Base-by-base conservation (phyloP, 352 stramenopile species). In the Peronospora destructor region DNA sequence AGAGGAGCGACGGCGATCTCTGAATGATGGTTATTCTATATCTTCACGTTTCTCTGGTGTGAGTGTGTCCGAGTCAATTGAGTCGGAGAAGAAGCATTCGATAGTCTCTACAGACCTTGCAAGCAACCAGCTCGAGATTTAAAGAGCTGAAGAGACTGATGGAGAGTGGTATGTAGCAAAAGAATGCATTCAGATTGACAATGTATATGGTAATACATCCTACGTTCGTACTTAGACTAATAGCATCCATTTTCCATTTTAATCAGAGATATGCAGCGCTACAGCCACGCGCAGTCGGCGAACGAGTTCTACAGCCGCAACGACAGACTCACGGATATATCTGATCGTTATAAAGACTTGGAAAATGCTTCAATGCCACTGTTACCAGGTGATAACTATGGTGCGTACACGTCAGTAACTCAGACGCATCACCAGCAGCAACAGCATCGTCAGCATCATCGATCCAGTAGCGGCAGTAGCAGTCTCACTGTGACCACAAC, bases 111-210 rank as follows among this genome's bases (percentile, higher is more conserved):
- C 53, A 42, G 43, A 61, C 12, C 25, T 64, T 9, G 6, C 41
- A 6, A 55, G 47, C 39, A 77, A 77, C 50, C 70, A 80, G 42
- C 54, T 74, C 29, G 67, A 77, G 53, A 77, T 80, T 46, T 80
- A 62, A 66, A 2, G 6, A 51, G 29, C 6, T 12, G 30, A 30
- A 2, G 16, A 39, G 9, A 17, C n/a, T 9, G 10, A 12, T 2
- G 10, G 28, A 11, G 16, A 41, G 47, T 28, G 21, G 32, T 33
- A 41, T 40, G 28, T 63, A 56, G 49, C 55, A 47, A 32, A 32
- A 26, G 23, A 42, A 37, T 46, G 10, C 28, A 53, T 52, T 45
- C 44, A 52, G 44, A 51, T 11, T 51, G 46, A 28, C 46, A 19
- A 13, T 47, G 11, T 13, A 52, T 29, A 11, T 45, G 23, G 23